These are phyloP conservation scores for Dactylellina leptospora DNA, from an alignment of 2,329 filamentous ascomycete genomes.

Conservation along the genomic window DNA sequence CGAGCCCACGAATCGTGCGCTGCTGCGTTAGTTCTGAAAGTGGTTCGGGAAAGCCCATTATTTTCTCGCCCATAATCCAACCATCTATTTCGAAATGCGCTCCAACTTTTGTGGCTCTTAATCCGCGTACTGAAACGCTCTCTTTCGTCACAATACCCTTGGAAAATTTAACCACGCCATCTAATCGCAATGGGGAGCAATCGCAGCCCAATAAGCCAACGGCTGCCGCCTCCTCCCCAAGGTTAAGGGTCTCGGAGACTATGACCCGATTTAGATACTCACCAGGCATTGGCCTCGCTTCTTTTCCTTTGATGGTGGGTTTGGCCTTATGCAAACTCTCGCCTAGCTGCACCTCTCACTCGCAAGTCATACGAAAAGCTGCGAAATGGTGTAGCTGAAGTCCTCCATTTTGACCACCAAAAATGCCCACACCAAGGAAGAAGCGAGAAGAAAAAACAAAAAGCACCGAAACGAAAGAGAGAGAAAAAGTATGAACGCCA, in stretches of 20 bases:
- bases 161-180: constrained; percentile 43
- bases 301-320: constrained; percentile 14
- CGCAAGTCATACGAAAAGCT: constrained; percentile 45
- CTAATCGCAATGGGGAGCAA: constrained; percentile 34
- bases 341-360: constrained; percentile 53
- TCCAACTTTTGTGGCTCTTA: constrained; percentile 42
- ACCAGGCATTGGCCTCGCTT: constrained; percentile 41
- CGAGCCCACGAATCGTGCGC: constrained; percentile 45
- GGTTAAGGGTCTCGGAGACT: constrained; percentile 46
- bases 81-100: constrained; percentile 19
- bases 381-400: constrained; percentile 28
- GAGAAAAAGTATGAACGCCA: constrained; percentile 51
- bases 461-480: neutral
- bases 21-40: too few relatives aligned
- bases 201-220: constrained; percentile 6
- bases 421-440: constrained; percentile 9
- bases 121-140: constrained; percentile 53
- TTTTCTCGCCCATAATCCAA: constrained; percentile 8
- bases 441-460: neutral
- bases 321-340: constrained; percentile 53
- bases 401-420: neutral
- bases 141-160: constrained; percentile 50
- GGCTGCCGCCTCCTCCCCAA: constrained; percentile 1
- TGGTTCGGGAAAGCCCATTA: constrained; percentile 20
- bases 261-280: constrained; percentile 39